Evolutionary conservation across 1,284 basidiomycete species (phyloP), one percentile per base, ranked within the genome.

Genomic region (Ganoderma leucocontextum): DNA sequence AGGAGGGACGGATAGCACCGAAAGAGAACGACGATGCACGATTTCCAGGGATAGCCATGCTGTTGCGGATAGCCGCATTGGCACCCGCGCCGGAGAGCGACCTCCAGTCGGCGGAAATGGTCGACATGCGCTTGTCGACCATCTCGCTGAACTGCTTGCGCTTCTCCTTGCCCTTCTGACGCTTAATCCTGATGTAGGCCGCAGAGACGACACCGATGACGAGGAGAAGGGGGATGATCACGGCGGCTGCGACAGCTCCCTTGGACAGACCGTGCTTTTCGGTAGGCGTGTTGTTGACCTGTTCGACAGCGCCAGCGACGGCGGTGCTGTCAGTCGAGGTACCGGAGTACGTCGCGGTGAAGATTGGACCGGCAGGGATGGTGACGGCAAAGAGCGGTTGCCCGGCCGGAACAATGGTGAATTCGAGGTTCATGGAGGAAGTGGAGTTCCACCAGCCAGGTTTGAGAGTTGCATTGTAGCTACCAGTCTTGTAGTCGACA

Each of bases 41-140:
- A 69, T 79, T 81, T 22, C 80, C 78, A 33, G 72, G 65, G 58
- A 87, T 79, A 19, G 90, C 89, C 59, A 95, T 89, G 63, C 89
- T 91, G 71, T 85, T 85, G 67, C 93, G 86, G 70, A 94, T 89
- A 8, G 91, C 92, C 47, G 89, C 91, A 44, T 85, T 84, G 1
- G 93, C 93, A 63, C 92, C 93, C 2, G 87, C 89, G 12, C 86
- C 84, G 4, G 91, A 89, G 76, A 95, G 90, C 42, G 86, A 84
- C 76, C 89, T 89, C 93, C 94, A 95, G 75, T 94, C 91, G 15
- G 83, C 82, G 8, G 89, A 90, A 72, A 94, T 89, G 69, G 90
- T 90, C 19, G 90, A 91, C 94, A 95, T 95, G 77, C 95, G 89
- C 81, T 90, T 88, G 84, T 95, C 90, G 80, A 96, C 80, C 39